These are phyloP conservation scores for Suhomyces yuchorum DNA, from an alignment of 1,139 yeast species.

Conservation along the genomic window DNA sequence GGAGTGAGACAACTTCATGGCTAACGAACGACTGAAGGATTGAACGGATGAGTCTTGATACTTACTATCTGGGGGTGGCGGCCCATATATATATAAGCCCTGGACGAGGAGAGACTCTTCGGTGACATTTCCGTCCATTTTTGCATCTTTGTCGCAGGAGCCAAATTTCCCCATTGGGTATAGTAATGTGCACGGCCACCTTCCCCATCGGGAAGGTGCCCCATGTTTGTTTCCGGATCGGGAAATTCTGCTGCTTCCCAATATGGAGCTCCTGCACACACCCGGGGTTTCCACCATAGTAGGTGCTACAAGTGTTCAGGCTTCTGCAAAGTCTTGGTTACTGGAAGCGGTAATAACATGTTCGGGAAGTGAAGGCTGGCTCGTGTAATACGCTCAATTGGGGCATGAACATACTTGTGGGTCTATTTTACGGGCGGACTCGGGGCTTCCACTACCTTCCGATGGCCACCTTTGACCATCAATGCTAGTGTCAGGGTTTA, in stretches of 20 bases:
- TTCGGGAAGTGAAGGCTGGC: slow-evolving; percentile 1
- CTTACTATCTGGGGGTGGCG: neutral
- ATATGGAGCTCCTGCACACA: slow-evolving; percentile 7
- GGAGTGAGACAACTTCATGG: slow-evolving; percentile 32
- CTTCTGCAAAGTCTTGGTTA: slow-evolving; percentile 8
- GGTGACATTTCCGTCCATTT: slow-evolving; percentile 6
- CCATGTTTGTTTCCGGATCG: slow-evolving; percentile 3
- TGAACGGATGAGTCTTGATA: neutral
- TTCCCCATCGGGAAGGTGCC: slow-evolving; percentile 3
- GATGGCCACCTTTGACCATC: neutral
- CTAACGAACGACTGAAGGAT: slow-evolving; percentile 13
- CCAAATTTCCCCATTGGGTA: slow-evolving; percentile 9
- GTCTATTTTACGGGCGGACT: neutral
- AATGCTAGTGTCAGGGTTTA: neutral
- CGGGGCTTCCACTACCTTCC: slow-evolving; percentile 5
- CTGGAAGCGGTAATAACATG: slow-evolving; percentile 3
- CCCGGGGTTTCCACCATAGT: neutral
- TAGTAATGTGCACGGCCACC: slow-evolving; percentile 3
- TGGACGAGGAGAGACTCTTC: neutral
- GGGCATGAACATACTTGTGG: neutral
- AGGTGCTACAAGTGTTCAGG: neutral
- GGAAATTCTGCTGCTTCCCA: slow-evolving; percentile 6
- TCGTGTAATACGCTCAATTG: neutral
- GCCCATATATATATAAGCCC: neutral
- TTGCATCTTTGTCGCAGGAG: slow-evolving; percentile 7